Conservation (phyloP, 2,329 filamentous ascomycete species). For the Fusarium sp. region DNA sequence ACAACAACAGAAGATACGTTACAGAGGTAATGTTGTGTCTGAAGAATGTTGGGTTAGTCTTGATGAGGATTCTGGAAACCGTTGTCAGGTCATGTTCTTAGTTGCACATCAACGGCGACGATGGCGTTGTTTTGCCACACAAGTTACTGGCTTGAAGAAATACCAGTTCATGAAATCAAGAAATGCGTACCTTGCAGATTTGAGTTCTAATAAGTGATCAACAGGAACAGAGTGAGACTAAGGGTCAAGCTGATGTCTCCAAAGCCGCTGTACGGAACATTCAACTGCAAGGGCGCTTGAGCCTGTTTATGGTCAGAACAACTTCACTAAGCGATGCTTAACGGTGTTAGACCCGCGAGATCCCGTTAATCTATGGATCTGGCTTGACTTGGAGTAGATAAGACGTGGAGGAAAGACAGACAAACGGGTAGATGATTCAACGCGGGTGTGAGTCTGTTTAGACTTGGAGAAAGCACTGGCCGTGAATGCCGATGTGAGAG, state of each 20-base stretch:
- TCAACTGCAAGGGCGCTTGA: slow-evolving; percentile 39
- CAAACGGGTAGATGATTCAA: slow-evolving; percentile 38
- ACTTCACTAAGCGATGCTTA: slow-evolving; percentile 13
- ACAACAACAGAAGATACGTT: slow-evolving; percentile 41
- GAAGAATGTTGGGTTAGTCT: slow-evolving; percentile 32
- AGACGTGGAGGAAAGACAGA: slow-evolving; percentile 40
- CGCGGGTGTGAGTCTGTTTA: slow-evolving; percentile 42
- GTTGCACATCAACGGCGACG: not conserved
- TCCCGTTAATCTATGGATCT: slow-evolving; percentile 18
- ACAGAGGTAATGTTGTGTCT: slow-evolving; percentile 33
- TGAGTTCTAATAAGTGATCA: slow-evolving; percentile 27
- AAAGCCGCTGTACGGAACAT: slow-evolving; percentile 17
- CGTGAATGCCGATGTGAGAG: slow-evolving; percentile 41
- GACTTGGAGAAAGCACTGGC: slow-evolving; percentile 48
- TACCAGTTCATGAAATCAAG: slow-evolving; percentile 1
- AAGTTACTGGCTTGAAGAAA: slow-evolving; percentile 11
- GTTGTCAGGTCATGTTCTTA: slow-evolving; percentile 28
- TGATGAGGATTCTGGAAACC: slow-evolving; percentile 14
- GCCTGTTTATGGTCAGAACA: slow-evolving; percentile 42
- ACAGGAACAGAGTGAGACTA: slow-evolving; percentile 35
- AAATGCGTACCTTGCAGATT: slow-evolving; percentile 35
- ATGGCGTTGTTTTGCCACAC: slow-evolving; percentile 20
- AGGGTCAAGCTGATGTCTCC: slow-evolving; percentile 31
- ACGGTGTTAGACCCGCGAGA: slow-evolving; percentile 23
- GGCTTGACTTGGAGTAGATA: slow-evolving; percentile 16